Percentiles rank a stretch among this genome's conserved stretches.
Evolutionary conservation across 2,329 filamentous ascomycete genomes (phyloP).

Genomic region (Dryadomyces quercivorus): DNA sequence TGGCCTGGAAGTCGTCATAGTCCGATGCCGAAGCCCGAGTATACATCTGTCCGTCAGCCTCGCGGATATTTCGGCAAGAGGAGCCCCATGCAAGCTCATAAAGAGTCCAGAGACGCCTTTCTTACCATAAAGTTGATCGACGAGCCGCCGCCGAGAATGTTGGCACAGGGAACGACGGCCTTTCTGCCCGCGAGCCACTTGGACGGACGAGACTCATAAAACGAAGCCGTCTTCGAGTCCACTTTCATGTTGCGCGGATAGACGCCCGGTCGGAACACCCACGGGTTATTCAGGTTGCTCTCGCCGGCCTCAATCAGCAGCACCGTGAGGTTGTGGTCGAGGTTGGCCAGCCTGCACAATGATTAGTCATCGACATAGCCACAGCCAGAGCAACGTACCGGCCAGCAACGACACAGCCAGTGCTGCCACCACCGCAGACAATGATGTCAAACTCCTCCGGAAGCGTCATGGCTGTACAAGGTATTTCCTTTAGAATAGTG

Average conservation of each 20-base stretch:
- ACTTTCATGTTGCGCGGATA: constrained; percentile 69
- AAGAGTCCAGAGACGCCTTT: background rate
- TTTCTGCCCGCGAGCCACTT: constrained; percentile 59
- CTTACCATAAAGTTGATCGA: constrained; percentile 61
- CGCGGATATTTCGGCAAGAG: background rate
- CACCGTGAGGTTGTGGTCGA: constrained; percentile 62
- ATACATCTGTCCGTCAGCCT: constrained; percentile 39
- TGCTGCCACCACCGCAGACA: constrained; percentile 63
- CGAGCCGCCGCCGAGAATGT: constrained; percentile 59
- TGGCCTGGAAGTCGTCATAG: constrained; percentile 68
- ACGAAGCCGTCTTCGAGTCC: constrained; percentile 70
- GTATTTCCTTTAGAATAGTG: too few relatives aligned
- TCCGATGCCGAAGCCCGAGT: constrained; percentile 59
- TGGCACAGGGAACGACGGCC: constrained; percentile 63
- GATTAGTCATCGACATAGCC: constrained; percentile 16
- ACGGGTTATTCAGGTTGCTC: constrained; percentile 66
- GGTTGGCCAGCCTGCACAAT: constrained; percentile 49
- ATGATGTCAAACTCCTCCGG: constrained; percentile 75
- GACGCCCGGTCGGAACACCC: constrained; percentile 63
- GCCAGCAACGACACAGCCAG: constrained; percentile 45
- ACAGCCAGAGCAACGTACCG: constrained; percentile 32
- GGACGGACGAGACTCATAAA: constrained; percentile 67
- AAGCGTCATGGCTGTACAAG: constrained; percentile 19
- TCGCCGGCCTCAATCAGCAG: constrained; percentile 60
- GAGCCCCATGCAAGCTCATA: background rate